Percentiles rank a stretch among this genome's conserved stretches.
phyloP scores from a whole-genome alignment of 2,329 filamentous ascomycete species.

The Colletotrichum cereale region DNA sequence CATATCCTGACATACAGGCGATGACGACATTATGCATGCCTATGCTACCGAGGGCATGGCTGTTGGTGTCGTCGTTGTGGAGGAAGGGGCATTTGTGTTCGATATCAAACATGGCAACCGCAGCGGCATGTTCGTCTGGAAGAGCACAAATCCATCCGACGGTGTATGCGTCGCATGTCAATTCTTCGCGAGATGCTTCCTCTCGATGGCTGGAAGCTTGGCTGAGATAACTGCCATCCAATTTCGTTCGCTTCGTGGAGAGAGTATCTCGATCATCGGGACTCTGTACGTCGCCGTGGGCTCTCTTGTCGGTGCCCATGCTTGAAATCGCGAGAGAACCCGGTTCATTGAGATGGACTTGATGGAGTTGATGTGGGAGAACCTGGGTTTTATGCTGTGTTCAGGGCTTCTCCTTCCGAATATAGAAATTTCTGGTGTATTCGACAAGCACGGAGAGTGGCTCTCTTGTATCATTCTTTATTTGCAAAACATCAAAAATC shows the following conservation, averaged over 20 bases:
- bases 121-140: conserved; percentile 38
- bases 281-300: background rate
- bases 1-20: conserved; percentile 26
- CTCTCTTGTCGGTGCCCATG: background rate
- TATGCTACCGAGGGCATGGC: conserved; percentile 3
- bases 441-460: background rate
- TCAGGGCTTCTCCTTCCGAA: background rate
- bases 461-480: background rate
- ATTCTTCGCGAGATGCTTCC: background rate
- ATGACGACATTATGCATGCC: conserved; percentile 26
- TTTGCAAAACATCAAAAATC: background rate
- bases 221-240: no score
- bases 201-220: background rate
- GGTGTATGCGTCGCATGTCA: conserved; percentile 33
- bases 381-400: background rate
- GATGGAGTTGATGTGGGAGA: background rate
- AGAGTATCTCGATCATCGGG: background rate
- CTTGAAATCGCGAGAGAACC: background rate
- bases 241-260: background rate
- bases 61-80: conserved; percentile 1
- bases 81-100: conserved; percentile 12
- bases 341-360: background rate
- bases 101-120: conserved; percentile 41
- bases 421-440: background rate
- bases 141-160: conserved; percentile 44